A percentile compares a stretch with the other conserved stretches of the same genome.
phyloP scores from a whole-genome alignment of 2,329 filamentous ascomycete genomes.

The Periconia sp. region DNA sequence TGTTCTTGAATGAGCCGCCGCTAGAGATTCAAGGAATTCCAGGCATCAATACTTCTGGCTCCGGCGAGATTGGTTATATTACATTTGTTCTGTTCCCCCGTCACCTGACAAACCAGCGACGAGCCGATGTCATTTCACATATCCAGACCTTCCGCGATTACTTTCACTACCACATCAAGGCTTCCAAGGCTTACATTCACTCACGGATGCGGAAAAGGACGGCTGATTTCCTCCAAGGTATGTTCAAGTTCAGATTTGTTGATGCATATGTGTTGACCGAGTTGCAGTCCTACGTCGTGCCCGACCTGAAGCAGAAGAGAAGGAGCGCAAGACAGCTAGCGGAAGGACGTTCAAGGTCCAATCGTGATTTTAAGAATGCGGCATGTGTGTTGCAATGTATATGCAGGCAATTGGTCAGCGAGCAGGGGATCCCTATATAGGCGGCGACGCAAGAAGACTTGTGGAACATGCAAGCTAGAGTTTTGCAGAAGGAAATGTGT shows the following conservation, averaged over 20 bases:
- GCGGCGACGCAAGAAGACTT: too few relatives aligned
- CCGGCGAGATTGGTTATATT: slow-evolving; percentile 91
- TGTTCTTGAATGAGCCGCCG: slow-evolving; percentile 93
- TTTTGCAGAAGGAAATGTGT: not conserved
- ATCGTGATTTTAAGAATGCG: slow-evolving; percentile 26
- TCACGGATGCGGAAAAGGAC: slow-evolving; percentile 97
- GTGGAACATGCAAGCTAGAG: too few relatives aligned
- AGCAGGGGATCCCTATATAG: too few relatives aligned
- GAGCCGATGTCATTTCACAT: slow-evolving; percentile 95
- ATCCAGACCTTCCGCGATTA: slow-evolving; percentile 99
- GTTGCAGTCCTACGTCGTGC: slow-evolving; percentile 85
- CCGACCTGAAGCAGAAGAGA: slow-evolving; percentile 92
- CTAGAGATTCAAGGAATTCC: slow-evolving; percentile 86
- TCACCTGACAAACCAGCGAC: slow-evolving; percentile 85
- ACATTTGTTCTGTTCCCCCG: slow-evolving; percentile 98
- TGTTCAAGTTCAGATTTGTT: slow-evolving; percentile 21
- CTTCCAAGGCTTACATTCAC: slow-evolving; percentile 98
- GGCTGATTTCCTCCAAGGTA: slow-evolving; percentile 96
- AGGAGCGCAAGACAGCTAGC: slow-evolving; percentile 96
- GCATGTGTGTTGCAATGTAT: not conserved
- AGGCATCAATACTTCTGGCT: slow-evolving; percentile 71
- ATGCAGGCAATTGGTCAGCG: not conserved
- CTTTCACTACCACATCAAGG: slow-evolving; percentile 99
- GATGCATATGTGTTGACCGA: slow-evolving; percentile 37
- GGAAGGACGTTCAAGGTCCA: slow-evolving; percentile 84